These are phyloP conservation scores for Penicillium desertorum DNA, from an alignment of 495 filamentous ascomycete genomes.

Conservation along the genomic window DNA sequence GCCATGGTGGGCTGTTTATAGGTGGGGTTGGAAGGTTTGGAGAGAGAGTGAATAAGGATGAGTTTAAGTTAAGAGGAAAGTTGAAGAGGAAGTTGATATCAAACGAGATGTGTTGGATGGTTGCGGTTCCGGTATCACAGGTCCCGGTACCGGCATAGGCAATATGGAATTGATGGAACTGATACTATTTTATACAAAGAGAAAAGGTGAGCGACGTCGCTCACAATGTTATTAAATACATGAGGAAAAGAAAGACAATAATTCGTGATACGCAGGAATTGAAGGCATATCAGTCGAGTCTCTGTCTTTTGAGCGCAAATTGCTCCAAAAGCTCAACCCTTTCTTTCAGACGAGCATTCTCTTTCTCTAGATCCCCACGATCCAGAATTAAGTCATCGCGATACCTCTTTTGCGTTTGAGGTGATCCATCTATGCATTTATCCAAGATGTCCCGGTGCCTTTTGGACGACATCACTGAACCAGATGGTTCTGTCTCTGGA, in stretches of 20 bases:
- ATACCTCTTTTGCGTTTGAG: not conserved
- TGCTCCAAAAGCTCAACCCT: not conserved
- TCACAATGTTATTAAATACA: not conserved
- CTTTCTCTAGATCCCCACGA: not conserved
- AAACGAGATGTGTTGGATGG: not conserved
- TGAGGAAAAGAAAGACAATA: not conserved
- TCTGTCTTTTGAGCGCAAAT: not conserved
- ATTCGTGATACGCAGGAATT: not conserved
- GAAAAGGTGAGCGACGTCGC: not conserved
- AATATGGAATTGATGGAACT: not conserved
- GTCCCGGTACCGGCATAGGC: conserved; percentile 14
- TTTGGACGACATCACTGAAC: not conserved
- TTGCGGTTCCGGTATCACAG: conserved; percentile 2
- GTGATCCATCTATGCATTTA: not conserved
- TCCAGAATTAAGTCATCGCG: not conserved
- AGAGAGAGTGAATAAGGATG: not conserved
- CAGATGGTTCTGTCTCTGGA: not conserved
- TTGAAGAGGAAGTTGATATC: not conserved
- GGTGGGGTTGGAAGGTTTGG: not conserved
- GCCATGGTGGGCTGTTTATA: conserved; percentile 21
- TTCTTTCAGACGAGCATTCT: conserved; percentile 2
- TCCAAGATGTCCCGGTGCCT: not conserved
- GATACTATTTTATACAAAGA: not conserved
- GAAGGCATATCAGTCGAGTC: not conserved
- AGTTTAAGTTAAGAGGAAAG: not conserved